Evolutionary conservation across 2,329 filamentous ascomycete genomes (phyloP).

Genomic region (Amphichorda felina): DNA sequence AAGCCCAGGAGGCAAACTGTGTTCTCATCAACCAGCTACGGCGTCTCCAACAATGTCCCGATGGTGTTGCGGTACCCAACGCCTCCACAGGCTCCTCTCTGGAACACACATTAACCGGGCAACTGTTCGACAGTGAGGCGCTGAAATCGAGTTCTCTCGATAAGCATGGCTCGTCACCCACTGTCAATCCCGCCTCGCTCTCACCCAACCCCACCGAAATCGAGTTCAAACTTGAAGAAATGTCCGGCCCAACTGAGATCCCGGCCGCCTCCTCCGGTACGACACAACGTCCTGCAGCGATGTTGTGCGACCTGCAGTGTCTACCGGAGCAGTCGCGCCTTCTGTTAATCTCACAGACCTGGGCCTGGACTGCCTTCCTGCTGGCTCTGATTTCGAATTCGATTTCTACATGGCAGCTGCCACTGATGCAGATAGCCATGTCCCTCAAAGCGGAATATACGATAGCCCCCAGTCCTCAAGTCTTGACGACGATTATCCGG

Average conservation of each 20-base stretch:
- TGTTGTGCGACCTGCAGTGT: slow-evolving; percentile 99
- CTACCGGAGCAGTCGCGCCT: slow-evolving; percentile 60
- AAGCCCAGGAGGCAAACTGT: slow-evolving; percentile 43
- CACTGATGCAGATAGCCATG: slow-evolving; percentile 62
- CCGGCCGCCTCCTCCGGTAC: slow-evolving; percentile 55
- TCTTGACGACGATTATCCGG: slow-evolving; percentile 58
- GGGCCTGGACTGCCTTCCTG: slow-evolving; percentile 23
- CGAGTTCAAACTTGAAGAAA: not conserved
- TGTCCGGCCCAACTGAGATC: slow-evolving; percentile 11
- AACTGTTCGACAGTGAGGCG: slow-evolving; percentile 41
- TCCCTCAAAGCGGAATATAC: slow-evolving; percentile 67
- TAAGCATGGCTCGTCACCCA: slow-evolving; percentile 29
- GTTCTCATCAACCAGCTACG: slow-evolving; percentile 36
- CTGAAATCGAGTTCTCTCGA: slow-evolving; percentile 20
- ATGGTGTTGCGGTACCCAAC: slow-evolving; percentile 22
- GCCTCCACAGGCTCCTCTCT: slow-evolving; percentile 7
- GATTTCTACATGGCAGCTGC: slow-evolving; percentile 55
- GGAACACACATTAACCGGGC: slow-evolving; percentile 39
- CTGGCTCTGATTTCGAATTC: slow-evolving; percentile 53
- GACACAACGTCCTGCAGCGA: slow-evolving; percentile 99
- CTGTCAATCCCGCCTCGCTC: slow-evolving; percentile 49
- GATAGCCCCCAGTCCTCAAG: slow-evolving; percentile 56
- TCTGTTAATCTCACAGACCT: slow-evolving; percentile 30
- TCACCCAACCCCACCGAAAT: slow-evolving; percentile 30
- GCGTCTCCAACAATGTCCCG: slow-evolving; percentile 28